Percentiles rank a stretch among this genome's conserved stretches.
These are phyloP conservation scores for Microbotryomycetes sp. DNA, from an alignment of 1,284 basidiomycete genomes.

Conservation along the genomic window DNA sequence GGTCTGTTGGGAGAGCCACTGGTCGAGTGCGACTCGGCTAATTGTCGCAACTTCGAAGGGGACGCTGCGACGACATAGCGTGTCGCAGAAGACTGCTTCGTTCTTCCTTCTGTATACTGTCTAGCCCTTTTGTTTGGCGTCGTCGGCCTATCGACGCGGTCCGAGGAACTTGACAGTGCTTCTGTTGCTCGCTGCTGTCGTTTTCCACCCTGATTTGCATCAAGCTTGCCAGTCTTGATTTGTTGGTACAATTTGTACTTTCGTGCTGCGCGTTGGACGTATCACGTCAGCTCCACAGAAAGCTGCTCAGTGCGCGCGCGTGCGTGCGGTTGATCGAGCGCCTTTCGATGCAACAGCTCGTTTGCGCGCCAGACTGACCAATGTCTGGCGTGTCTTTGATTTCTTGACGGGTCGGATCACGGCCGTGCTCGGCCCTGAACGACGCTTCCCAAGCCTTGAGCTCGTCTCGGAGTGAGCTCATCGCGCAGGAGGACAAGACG, in stretches of 20 bases:
- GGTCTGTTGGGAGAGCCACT: slow-evolving; percentile 16
- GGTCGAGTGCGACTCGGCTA: slow-evolving; percentile 22
- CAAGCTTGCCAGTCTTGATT: slow-evolving; percentile 4
- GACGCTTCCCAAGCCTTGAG: slow-evolving; percentile 23
- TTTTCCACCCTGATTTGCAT: background rate
- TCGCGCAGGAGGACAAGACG: background rate
- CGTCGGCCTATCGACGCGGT: too few relatives aligned
- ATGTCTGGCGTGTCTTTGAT: slow-evolving; percentile 21
- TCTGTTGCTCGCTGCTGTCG: too few relatives aligned
- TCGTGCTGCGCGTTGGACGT: slow-evolving; percentile 2
- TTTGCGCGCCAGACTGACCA: slow-evolving; percentile 5
- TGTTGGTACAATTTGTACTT: slow-evolving; percentile 28
- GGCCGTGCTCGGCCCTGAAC: slow-evolving; percentile 5
- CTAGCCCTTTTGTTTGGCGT: background rate
- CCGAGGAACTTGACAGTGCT: too few relatives aligned
- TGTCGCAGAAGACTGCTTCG: too few relatives aligned
- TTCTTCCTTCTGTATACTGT: too few relatives aligned
- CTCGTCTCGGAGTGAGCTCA: slow-evolving; percentile 12
- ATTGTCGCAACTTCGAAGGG: slow-evolving; percentile 24
- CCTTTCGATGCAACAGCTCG: background rate
- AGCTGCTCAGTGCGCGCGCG: too few relatives aligned
- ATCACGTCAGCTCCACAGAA: background rate
- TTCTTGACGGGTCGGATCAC: slow-evolving; percentile 19
- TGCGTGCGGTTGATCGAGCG: too few relatives aligned
- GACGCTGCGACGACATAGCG: slow-evolving; percentile 29